These are phyloP conservation scores for Citrus cavaleriei DNA, from an alignment of 345 rosid species.

Conservation along the genomic window DNA sequence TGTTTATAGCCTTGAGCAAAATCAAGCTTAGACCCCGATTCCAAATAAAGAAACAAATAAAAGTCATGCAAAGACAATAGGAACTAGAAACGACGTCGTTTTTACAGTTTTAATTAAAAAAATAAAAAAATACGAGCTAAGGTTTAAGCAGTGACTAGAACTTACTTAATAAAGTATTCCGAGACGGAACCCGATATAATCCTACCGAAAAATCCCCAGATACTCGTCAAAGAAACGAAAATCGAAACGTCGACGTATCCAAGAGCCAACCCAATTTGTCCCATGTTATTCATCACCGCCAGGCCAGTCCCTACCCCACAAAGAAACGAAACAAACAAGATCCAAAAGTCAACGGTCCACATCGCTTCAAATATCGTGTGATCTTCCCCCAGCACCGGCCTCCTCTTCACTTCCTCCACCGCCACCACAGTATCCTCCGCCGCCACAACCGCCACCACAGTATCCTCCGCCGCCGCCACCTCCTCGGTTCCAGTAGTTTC, in stretches of 20 bases:
- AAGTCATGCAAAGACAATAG: neutral
- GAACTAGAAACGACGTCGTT: neutral
- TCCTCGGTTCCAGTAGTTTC: constrained; percentile 5
- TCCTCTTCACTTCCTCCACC: constrained; percentile 24
- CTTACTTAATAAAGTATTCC: constrained; percentile 75
- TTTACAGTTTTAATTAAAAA: neutral
- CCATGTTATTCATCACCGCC: constrained; percentile 89
- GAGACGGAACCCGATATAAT: constrained; percentile 79
- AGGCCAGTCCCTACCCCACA: constrained; percentile 93
- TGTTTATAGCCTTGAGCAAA: neutral
- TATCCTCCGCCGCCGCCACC: neutral
- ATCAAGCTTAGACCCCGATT: neutral
- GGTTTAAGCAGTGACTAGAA: neutral
- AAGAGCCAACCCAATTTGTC: constrained; percentile 85
- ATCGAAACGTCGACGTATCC: constrained; percentile 86
- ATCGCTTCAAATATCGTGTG: constrained; percentile 74
- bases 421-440: neutral
- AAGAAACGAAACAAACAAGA: constrained; percentile 69
- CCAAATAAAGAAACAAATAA: neutral
- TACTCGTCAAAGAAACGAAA: constrained; percentile 77
- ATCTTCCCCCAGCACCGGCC: constrained; percentile 76
- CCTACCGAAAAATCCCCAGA: constrained; percentile 94
- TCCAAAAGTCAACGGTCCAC: constrained; percentile 76
- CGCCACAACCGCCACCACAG: neutral
- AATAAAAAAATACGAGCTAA: neutral